Percentiles rank a stretch among this genome's conserved stretches.
These are phyloP conservation scores for Corylus avellana DNA, from an alignment of 306 rosid species.

Conservation along the genomic window DNA sequence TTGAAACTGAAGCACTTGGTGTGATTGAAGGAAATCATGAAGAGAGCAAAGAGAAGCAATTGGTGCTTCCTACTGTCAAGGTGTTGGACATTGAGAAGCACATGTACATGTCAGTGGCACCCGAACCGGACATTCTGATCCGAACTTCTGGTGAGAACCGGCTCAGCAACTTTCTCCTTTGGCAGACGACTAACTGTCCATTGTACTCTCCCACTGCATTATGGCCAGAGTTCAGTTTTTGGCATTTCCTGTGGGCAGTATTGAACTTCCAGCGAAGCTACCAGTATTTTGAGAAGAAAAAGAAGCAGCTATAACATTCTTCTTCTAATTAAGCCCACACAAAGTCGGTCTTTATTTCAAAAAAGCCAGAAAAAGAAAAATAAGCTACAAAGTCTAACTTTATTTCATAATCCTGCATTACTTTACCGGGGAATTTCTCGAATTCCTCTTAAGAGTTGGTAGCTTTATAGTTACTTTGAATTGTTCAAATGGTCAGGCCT, in stretches of 20 bases:
- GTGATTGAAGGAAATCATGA: conserved; percentile 23
- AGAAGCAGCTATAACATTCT: conserved; percentile 30
- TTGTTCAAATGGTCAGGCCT: not conserved
- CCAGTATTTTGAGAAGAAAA: conserved; percentile 62
- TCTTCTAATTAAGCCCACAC: no score
- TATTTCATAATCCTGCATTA: not conserved
- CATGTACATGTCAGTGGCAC: conserved; percentile 75
- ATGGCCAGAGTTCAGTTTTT: conserved; percentile 77
- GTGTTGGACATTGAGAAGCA: conserved; percentile 62
- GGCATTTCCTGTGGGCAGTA: conserved; percentile 68
- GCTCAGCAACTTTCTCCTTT: conserved; percentile 80
- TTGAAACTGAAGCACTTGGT: conserved; percentile 36
- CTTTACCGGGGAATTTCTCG: not conserved
- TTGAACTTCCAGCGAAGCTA: conserved; percentile 62
- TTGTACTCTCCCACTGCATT: conserved; percentile 65
- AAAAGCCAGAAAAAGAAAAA: no score
- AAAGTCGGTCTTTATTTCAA: no score
- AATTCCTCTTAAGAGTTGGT: not conserved
- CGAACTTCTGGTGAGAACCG: conserved; percentile 69
- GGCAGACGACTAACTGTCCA: conserved; percentile 67
- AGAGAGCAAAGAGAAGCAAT: conserved; percentile 22
- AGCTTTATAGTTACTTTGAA: not conserved
- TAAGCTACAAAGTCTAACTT: not conserved
- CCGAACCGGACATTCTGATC: conserved; percentile 72
- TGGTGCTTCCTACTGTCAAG: conserved; percentile 41